These are phyloP conservation scores for Phtheirospermum japonicum DNA, from an alignment of 257 asterid genomes.

Conservation along the genomic window DNA sequence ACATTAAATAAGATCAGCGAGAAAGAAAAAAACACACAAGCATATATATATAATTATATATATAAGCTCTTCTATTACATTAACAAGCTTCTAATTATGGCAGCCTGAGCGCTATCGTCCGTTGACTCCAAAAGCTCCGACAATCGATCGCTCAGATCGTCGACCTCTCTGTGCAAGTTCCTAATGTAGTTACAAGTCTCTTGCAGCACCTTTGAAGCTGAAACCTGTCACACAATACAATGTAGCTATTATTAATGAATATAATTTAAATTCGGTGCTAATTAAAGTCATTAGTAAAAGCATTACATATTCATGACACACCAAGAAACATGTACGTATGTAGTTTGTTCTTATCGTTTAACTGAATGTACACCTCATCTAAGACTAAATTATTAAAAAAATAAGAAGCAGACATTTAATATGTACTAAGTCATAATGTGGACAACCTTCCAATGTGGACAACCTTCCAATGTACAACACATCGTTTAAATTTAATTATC, in stretches of 20 bases:
- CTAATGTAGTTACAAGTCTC: conserved; percentile 94
- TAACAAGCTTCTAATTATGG: conserved; percentile 86
- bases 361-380: too few relatives aligned
- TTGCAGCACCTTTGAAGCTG: conserved; percentile 89
- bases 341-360: too few relatives aligned
- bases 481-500: too few relatives aligned
- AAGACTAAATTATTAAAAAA: too few relatives aligned
- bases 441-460: too few relatives aligned
- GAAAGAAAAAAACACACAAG: not conserved
- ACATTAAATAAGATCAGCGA: conserved; percentile 5
- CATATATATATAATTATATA: not conserved
- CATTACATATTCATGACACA: too few relatives aligned
- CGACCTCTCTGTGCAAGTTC: conserved; percentile 86
- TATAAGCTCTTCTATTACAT: conserved; percentile 39
- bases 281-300: not conserved
- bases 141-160: conserved; percentile 73
- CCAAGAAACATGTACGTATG: too few relatives aligned
- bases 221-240: conserved; percentile 40
- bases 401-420: too few relatives aligned
- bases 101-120: conserved; percentile 86
- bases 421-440: too few relatives aligned
- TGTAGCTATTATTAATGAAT: not conserved
- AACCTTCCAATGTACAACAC: too few relatives aligned
- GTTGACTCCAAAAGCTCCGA: conserved; percentile 76
- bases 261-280: not conserved